Percentiles rank a stretch among this genome's conserved stretches.
Conservation (phyloP, 2,329 filamentous ascomycete genomes). For the Exophiala bonariae region DNA sequence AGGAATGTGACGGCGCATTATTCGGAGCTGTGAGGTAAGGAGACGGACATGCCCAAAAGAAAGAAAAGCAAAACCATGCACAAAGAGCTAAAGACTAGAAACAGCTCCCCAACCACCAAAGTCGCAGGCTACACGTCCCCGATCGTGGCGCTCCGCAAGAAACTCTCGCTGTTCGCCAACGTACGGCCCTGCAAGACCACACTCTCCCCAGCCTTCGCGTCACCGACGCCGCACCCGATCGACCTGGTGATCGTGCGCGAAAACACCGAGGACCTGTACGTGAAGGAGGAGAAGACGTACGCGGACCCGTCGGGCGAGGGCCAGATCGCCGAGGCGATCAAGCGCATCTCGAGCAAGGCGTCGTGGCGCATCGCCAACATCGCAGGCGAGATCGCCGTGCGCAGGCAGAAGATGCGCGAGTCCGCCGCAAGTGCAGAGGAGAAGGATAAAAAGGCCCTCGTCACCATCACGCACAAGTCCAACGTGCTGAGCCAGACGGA, state of each 20-base stretch:
- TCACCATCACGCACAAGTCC: constrained; percentile 97
- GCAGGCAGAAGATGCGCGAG: constrained; percentile 77
- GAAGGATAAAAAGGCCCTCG: constrained; percentile 61
- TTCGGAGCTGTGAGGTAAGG: constrained; percentile 83
- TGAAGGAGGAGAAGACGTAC: constrained; percentile 91
- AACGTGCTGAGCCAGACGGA: constrained; percentile 97
- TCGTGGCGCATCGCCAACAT: constrained; percentile 85
- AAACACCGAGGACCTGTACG: constrained; percentile 98
- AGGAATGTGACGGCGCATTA: constrained; percentile 91
- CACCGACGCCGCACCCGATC: constrained; percentile 60
- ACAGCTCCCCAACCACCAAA: constrained; percentile 77
- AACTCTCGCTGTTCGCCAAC: constrained; percentile 93
- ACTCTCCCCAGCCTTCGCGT: constrained; percentile 45
- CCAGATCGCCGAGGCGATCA: constrained; percentile 94
- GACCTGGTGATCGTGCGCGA: constrained; percentile 98
- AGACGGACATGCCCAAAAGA: not conserved
- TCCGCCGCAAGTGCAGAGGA: constrained; percentile 31
- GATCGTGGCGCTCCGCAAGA: constrained; percentile 94
- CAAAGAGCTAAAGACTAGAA: not conserved
- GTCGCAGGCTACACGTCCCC: constrained; percentile 96
- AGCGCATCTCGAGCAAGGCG: constrained; percentile 88
- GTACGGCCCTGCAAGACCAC: constrained; percentile 92
- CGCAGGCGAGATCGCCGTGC: constrained; percentile 89
- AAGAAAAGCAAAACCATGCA: not conserved
- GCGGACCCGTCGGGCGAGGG: constrained; percentile 58